phyloP scores from a whole-genome alignment of 208 protist genomes.

The Novymonas esmeraldas region DNA sequence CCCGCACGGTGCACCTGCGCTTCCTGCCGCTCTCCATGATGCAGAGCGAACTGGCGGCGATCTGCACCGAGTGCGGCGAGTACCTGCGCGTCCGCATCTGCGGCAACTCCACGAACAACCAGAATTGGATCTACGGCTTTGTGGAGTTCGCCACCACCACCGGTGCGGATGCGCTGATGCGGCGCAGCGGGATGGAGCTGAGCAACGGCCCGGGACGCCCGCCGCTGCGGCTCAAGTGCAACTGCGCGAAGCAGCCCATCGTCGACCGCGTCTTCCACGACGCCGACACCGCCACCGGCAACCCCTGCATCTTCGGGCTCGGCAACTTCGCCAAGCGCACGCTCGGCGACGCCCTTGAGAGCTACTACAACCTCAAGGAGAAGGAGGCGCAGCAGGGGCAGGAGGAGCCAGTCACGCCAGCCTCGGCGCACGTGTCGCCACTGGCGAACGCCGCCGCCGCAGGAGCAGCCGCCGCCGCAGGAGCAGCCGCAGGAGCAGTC shows the following conservation, averaged over 20 bases:
- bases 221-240: conserved; percentile 64
- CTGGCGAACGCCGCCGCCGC: neutral
- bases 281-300: conserved; percentile 38
- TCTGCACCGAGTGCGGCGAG: conserved; percentile 62
- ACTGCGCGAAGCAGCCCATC: conserved; percentile 61
- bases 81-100: conserved; percentile 76
- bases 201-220: conserved; percentile 46
- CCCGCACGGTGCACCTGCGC: conserved; percentile 70
- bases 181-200: conserved; percentile 56
- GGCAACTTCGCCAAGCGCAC: conserved; percentile 66
- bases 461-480: too few relatives aligned
- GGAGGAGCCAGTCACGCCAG: neutral
- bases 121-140: conserved; percentile 75
- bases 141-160: conserved; percentile 59
- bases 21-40: conserved; percentile 61
- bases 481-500: too few relatives aligned
- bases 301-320: conserved; percentile 59
- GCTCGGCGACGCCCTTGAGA: conserved; percentile 68
- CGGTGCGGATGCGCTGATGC: conserved; percentile 52
- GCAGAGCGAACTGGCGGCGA: conserved; percentile 62
- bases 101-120: conserved; percentile 51
- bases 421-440: neutral
- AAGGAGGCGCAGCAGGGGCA: conserved; percentile 48
- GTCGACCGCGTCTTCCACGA: conserved; percentile 80
- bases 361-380: conserved; percentile 72